Base-by-base conservation (phyloP, 768 basidiomycete genomes). In the Lactarius trivialis region DNA sequence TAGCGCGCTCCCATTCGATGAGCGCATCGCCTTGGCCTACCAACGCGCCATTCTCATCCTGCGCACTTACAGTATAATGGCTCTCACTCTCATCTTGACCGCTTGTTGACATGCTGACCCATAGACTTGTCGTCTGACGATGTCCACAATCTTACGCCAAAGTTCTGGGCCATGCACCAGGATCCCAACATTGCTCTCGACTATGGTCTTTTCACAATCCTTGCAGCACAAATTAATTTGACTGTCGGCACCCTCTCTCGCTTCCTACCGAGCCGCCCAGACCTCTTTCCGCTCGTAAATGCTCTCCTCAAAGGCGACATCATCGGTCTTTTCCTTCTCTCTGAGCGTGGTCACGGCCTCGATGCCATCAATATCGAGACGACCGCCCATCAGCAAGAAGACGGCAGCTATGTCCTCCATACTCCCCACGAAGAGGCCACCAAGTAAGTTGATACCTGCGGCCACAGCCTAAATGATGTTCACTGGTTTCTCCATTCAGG, bases 331-430 rank as follows among this genome's bases (percentile, higher is more conserved):
- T 50, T 39, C 11, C 56, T 65, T 19, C 56, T 65, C 26, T 51
- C 64, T 8, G 83, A 84, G 72, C 77, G 81, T 9, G 83, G 81
- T 1, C 84, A 85, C 61, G 84, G 82, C 15, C 70, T 85, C 15
- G 83, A 85, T 53, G 78, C 82, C 1, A 79, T 81, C 66, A 82
- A 85, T 66, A 77, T 84, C 8, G 83, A 85, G 69, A 85, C 84
- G 7, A 85, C 82, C 15, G 84, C 82, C 12, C 82, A 79, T 0
- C 76, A 76, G 60, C 80, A 77, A 1, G 55, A 72, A 3, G 72
- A 78, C 60, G 83, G 50, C 0, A 57, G 83, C 2, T 84, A 80
- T 62, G 74, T 82, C 48, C 77, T 85, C 49, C 72, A 84, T 64
- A 82, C 83, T 0, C 82, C 83, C 39, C 72, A 79, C 39, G 79